Conservation (phyloP, 352 stramenopile species). For the Pseudoperonospora humuli region DNA sequence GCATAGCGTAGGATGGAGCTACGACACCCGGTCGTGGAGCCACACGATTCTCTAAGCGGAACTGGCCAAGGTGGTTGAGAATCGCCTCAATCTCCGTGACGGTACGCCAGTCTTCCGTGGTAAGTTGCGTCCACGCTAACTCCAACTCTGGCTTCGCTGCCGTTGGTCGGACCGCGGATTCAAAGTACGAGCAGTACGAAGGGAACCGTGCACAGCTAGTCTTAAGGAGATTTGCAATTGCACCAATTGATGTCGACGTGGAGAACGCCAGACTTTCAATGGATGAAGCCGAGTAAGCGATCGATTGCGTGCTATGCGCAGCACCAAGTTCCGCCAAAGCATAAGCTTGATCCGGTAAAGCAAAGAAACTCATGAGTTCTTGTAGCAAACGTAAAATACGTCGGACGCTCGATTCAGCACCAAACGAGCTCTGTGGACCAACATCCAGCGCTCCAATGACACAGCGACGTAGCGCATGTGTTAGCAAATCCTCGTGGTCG, state of each 20-base stretch:
- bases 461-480: conserved; percentile 17
- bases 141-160: conserved; percentile 10
- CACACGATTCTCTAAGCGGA: conserved; percentile 21
- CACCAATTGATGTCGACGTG: conserved; percentile 16
- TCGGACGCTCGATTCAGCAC: conserved; percentile 8
- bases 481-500: conserved; percentile 17
- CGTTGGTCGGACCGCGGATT: conserved; percentile 11
- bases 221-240: conserved; percentile 20
- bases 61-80: conserved; percentile 21
- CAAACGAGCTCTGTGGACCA: not conserved
- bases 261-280: conserved; percentile 12
- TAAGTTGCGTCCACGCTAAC: conserved; percentile 20
- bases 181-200: conserved; percentile 23
- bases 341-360: conserved; percentile 1
- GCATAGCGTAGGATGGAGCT: conserved; percentile 20
- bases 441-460: conserved; percentile 18
- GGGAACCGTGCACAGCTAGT: conserved; percentile 19
- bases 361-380: conserved; percentile 16
- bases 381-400: conserved; percentile 25
- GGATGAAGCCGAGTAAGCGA: not conserved
- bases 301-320: not conserved
- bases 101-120: conserved; percentile 20
- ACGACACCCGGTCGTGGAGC: conserved; percentile 5
- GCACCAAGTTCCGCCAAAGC: conserved; percentile 2
- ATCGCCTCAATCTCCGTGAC: conserved; percentile 28